Percentiles rank a stretch among this genome's conserved stretches.
phyloP scores from a whole-genome alignment of 1,284 basidiomycete species.

The Schizophyllum amplum region DNA sequence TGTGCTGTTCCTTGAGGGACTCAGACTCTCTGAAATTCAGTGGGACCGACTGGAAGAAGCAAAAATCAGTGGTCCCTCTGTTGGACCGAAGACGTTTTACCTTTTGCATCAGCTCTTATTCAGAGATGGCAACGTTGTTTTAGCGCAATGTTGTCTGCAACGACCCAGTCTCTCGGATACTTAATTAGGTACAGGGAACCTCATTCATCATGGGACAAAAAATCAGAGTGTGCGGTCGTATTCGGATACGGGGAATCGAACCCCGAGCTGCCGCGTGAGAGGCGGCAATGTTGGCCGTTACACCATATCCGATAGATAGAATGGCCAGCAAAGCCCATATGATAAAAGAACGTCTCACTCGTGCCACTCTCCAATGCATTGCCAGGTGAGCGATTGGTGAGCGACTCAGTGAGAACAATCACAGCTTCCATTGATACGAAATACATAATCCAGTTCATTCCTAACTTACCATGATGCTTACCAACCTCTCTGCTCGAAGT shows the following conservation, averaged over 20 bases:
- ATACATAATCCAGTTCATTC: too few species aligned
- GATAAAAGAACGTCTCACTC: too few species aligned
- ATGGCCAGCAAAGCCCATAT: too few species aligned
- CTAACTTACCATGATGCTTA: too few species aligned
- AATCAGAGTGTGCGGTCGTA: background rate
- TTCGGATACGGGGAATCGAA: conserved; percentile 47
- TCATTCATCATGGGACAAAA: background rate
- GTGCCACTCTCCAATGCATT: too few species aligned
- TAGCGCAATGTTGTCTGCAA: too few species aligned
- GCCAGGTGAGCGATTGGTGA: too few species aligned
- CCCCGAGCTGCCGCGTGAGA: conserved; percentile 58
- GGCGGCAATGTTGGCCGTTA: conserved; percentile 69
- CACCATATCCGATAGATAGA: conserved; percentile 67
- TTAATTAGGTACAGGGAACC: too few species aligned
- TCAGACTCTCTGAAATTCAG: background rate
- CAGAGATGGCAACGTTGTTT: background rate
- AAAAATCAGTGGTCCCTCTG: background rate
- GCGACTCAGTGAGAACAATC: too few species aligned
- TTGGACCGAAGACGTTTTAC: background rate
- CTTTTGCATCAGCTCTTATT: background rate
- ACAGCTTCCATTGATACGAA: too few species aligned
- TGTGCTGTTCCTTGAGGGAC: background rate
- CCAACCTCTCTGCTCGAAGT: background rate
- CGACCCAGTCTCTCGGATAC: background rate
- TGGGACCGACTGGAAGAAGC: background rate